A percentile compares a stretch with the other conserved stretches of the same genome.
phyloP scores from a whole-genome alignment of 352 stramenopile species.

The Pythium dissimile region DNA sequence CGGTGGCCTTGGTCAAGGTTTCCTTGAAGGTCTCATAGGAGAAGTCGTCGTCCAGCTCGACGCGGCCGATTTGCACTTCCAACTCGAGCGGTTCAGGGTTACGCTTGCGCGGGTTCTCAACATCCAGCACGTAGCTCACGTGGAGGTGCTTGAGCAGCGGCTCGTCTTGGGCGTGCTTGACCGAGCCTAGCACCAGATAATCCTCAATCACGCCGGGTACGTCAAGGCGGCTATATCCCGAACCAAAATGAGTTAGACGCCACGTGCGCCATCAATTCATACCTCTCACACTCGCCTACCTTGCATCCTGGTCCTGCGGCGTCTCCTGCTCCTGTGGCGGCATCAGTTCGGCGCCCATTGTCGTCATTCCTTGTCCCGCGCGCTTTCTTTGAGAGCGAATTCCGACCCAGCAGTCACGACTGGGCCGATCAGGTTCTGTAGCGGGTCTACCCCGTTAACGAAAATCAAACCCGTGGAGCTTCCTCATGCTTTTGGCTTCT shows the following conservation, averaged over 20 bases:
- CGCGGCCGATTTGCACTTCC: conserved; percentile 30
- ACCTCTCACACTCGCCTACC: neutral
- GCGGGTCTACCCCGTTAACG: too few species aligned
- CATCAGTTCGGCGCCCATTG: conserved; percentile 7
- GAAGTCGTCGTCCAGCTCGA: conserved; percentile 65
- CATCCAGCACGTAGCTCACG: conserved; percentile 49
- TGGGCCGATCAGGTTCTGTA: neutral
- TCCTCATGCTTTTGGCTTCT: too few species aligned
- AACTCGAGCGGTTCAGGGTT: conserved; percentile 11
- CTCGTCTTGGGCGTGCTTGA: conserved; percentile 52
- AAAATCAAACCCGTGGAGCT: neutral
- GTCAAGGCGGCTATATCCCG: conserved; percentile 36
- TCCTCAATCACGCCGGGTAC: conserved; percentile 56
- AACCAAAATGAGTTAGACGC: neutral
- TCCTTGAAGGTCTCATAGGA: conserved; percentile 55
- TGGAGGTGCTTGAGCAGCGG: conserved; percentile 53
- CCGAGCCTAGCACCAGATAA: conserved; percentile 54
- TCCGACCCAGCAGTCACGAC: neutral
- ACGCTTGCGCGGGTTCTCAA: conserved; percentile 63
- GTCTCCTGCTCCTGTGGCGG: neutral
- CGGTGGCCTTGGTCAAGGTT: conserved; percentile 37
- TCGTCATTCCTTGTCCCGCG: neutral
- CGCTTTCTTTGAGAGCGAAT: conserved; percentile 1
- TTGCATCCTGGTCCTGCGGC: conserved; percentile 11
- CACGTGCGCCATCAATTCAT: neutral